Conservation (phyloP, 1,284 basidiomycete species). For the Ustilago tritici region DNA sequence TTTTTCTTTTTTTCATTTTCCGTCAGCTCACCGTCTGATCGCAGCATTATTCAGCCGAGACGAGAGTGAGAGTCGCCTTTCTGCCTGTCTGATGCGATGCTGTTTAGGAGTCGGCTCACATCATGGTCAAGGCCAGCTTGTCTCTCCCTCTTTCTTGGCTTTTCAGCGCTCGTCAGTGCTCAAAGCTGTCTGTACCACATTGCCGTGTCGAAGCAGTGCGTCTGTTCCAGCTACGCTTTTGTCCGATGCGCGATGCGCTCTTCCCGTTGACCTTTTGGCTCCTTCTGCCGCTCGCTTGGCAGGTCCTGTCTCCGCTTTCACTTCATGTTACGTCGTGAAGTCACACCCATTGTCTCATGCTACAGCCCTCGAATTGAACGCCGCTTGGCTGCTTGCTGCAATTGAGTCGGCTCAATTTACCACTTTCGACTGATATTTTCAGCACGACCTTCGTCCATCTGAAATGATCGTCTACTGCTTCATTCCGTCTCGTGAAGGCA, state of each 20-base stretch:
- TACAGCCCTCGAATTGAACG: neutral
- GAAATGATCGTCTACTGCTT: neutral
- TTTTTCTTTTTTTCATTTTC: neutral
- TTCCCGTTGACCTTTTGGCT: neutral
- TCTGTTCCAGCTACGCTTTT: neutral
- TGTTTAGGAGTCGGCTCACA: neutral
- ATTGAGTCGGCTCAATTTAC: slow-evolving; percentile 12
- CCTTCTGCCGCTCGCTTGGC: slow-evolving; percentile 6
- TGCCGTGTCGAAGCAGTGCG: neutral
- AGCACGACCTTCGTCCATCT: neutral
- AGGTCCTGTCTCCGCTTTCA: neutral
- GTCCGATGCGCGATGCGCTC: slow-evolving; percentile 3
- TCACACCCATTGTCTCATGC: neutral
- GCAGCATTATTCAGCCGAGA: neutral
- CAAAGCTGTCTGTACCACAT: slow-evolving; percentile 1
- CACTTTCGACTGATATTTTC: neutral
- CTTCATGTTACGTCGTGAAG: slow-evolving; percentile 1
- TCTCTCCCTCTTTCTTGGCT: slow-evolving; percentile 6
- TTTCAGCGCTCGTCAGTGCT: neutral
- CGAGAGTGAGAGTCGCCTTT: neutral
- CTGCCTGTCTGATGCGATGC: neutral
- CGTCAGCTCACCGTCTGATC: neutral
- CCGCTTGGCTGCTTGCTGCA: slow-evolving; percentile 6
- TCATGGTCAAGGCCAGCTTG: neutral
- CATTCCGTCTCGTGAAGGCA: neutral